These are phyloP conservation scores for Lachnellula arida DNA, from an alignment of 2,329 filamentous ascomycete genomes.

Conservation along the genomic window DNA sequence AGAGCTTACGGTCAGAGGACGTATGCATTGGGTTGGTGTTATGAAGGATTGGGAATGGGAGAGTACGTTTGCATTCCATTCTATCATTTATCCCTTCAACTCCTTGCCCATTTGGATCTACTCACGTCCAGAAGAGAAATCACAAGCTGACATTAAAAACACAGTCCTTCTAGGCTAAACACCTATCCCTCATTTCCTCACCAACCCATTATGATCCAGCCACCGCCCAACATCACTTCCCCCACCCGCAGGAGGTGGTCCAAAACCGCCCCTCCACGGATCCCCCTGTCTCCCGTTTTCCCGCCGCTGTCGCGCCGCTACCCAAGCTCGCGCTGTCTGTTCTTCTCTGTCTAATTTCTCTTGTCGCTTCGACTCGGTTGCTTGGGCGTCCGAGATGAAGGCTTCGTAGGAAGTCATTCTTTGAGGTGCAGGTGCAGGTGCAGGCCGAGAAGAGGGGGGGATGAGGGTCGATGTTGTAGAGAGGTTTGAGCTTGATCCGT, in stretches of 20 bases:
- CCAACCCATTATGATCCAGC: background rate
- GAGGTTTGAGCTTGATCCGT: slow-evolving; percentile 8
- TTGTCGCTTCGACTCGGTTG: background rate
- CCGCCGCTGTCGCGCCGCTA: slow-evolving; percentile 7
- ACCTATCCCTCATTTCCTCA: background rate
- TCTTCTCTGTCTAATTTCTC: slow-evolving; percentile 4
- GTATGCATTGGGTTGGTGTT: slow-evolving; percentile 64
- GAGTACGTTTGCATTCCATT: slow-evolving; percentile 43
- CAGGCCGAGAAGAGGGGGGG: background rate
- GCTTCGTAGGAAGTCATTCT: slow-evolving; percentile 8
- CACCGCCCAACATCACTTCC: background rate
- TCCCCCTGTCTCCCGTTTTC: slow-evolving; percentile 11
- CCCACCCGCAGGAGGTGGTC: background rate
- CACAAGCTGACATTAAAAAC: too few species aligned
- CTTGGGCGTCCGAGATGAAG: slow-evolving; percentile 7
- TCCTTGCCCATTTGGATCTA: slow-evolving; percentile 1
- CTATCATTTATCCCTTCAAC: slow-evolving; percentile 14
- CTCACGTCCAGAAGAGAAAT: background rate
- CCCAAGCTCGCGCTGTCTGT: slow-evolving; percentile 10
- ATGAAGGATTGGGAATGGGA: slow-evolving; percentile 73
- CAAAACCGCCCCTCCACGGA: slow-evolving; percentile 21
- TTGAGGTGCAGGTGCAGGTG: background rate
- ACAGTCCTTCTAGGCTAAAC: background rate
- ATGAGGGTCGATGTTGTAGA: slow-evolving; percentile 11
- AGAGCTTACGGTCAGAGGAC: slow-evolving; percentile 60